Percentiles rank a stretch among this genome's conserved stretches.
Evolutionary conservation across 257 asterid species (phyloP).

Genomic region (Solanum sejunctum): DNA sequence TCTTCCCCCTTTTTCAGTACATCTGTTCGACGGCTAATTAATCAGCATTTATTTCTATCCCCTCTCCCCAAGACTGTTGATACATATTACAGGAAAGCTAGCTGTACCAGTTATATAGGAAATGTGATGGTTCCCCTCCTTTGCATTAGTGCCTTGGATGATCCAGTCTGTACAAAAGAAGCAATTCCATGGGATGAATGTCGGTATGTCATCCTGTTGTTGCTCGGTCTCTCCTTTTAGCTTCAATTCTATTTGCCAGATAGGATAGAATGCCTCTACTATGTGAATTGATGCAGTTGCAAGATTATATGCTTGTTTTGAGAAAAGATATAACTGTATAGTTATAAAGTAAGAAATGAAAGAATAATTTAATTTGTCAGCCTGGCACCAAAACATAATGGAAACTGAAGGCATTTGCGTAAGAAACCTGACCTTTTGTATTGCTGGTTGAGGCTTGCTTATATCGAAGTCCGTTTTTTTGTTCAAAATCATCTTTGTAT

Average conservation of each 20-base stretch:
- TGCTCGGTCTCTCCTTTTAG: not conserved
- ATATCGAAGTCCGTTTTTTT: not conserved
- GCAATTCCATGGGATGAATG: constrained; percentile 97
- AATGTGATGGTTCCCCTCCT: constrained; percentile 77
- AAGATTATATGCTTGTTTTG: not conserved
- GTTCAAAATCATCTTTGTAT: not conserved
- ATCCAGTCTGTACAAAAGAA: constrained; percentile 87
- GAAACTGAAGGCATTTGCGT: not conserved
- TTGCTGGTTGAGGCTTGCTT: not conserved
- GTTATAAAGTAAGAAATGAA: not conserved
- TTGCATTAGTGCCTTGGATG: constrained; percentile 76
- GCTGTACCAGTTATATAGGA: constrained; percentile 62
- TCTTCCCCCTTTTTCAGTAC: not conserved
- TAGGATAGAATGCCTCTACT: not conserved
- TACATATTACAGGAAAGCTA: constrained; percentile 70
- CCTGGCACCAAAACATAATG: not conserved
- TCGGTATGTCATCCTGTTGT: constrained; percentile 21
- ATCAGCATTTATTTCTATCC: not conserved
- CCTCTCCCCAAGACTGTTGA: constrained; percentile 57
- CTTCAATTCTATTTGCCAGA: not conserved
- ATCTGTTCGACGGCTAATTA: not conserved
- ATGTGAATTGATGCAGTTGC: not conserved
- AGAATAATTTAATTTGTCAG: not conserved
- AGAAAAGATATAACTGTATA: not conserved
- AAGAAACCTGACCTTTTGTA: not conserved